Percentiles rank a stretch among this genome's conserved stretches.
phyloP scores from a whole-genome alignment of 1,139 yeast species.

The Scheffersomyces titani region DNA sequence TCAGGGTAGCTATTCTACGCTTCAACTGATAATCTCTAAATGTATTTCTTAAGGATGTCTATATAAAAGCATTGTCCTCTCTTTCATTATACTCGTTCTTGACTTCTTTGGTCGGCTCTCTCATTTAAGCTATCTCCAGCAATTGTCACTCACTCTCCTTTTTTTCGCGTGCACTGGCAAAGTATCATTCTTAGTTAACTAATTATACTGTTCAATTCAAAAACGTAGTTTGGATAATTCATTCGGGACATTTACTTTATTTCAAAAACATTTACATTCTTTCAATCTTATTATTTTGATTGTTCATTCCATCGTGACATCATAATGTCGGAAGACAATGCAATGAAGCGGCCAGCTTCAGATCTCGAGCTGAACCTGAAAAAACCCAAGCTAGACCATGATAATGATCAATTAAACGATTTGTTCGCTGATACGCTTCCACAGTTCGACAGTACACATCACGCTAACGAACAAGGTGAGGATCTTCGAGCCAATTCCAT shows the following conservation, averaged over 20 bases:
- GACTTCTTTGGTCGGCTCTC: background rate
- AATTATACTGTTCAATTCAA: background rate
- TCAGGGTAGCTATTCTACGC: no score
- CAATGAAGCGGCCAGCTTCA: background rate
- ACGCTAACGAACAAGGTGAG: background rate
- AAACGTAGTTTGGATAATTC: background rate
- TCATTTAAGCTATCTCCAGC: background rate
- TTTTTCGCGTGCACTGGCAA: background rate
- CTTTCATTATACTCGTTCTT: no score
- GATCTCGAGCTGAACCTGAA: background rate
- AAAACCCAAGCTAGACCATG: background rate
- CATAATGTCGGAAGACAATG: background rate
- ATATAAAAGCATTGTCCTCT: no score
- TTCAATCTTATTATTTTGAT: background rate
- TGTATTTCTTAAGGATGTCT: no score
- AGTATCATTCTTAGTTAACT: background rate
- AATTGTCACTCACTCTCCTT: background rate
- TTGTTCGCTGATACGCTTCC: slow-evolving; percentile 22
- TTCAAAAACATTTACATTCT: background rate
- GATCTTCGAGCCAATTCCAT: background rate
- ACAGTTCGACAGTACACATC: slow-evolving; percentile 9
- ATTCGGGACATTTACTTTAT: background rate
- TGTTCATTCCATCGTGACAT: background rate
- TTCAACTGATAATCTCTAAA: no score
- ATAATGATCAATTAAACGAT: slow-evolving; percentile 20